Percentiles rank a stretch among this genome's conserved stretches.
phyloP scores from a whole-genome alignment of 192 early-diverging fungal species.

The Backusella luteola region DNA sequence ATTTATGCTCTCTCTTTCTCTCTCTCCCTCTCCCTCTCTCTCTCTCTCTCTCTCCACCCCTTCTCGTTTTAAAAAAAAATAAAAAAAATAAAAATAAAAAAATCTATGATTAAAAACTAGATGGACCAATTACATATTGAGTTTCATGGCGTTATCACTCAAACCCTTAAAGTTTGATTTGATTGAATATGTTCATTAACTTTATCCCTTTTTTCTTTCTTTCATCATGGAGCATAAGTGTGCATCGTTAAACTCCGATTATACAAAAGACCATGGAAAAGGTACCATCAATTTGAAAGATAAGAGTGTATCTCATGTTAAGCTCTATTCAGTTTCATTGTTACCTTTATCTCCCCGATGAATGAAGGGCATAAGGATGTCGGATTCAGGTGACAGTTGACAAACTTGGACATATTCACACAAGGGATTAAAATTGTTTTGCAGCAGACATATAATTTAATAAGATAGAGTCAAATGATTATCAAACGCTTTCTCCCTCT shows the following conservation, averaged over 20 bases:
- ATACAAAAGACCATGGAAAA: too few relatives aligned
- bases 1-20: not conserved
- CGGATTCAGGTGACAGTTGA: not conserved
- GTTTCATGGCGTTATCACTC: not conserved
- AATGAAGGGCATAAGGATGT: not conserved
- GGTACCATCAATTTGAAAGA: too few relatives aligned
- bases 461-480: not conserved
- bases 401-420: not conserved
- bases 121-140: not conserved
- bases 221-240: not conserved
- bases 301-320: too few relatives aligned
- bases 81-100: constrained; percentile 1
- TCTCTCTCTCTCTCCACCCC: not conserved
- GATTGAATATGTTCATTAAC: not conserved
- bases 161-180: constrained; percentile 1
- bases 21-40: too few relatives aligned
- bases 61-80: not conserved
- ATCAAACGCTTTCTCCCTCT: too few relatives aligned
- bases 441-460: not conserved
- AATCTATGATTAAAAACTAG: not conserved
- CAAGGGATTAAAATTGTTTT: not conserved
- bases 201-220: not conserved
- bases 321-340: too few relatives aligned
- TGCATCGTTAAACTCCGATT: not conserved
- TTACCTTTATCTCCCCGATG: not conserved